A percentile compares a stretch with the other conserved stretches of the same genome.
phyloP scores from a whole-genome alignment of 805 yeast genomes.

The Suhomyces canberraensis region DNA sequence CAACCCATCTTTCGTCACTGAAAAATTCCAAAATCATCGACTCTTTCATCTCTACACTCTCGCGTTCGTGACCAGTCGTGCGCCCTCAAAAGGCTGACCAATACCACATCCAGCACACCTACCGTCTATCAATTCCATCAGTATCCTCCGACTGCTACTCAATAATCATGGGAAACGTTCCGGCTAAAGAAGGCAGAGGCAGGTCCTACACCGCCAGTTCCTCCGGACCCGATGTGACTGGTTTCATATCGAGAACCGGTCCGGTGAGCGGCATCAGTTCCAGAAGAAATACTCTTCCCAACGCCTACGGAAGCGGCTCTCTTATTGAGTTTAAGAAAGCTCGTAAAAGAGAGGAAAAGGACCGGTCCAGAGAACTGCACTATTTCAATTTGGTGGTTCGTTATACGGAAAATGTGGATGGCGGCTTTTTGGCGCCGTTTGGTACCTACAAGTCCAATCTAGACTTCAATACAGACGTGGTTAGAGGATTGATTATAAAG shows the following conservation, averaged over 20 bases:
- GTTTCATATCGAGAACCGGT: conserved; percentile 6
- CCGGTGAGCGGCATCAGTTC: conserved; percentile 1
- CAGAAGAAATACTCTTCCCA: conserved; percentile 21
- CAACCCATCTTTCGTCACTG: no score
- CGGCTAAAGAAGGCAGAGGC: conserved; percentile 37
- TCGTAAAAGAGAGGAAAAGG: conserved; percentile 51
- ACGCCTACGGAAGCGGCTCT: conserved; percentile 10
- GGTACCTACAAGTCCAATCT: conserved; percentile 79
- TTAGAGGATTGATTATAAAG: conserved; percentile 63
- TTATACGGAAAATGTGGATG: conserved; percentile 76
- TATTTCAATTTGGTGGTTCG: conserved; percentile 56
- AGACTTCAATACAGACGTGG: conserved; percentile 72
- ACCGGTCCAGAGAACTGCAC: conserved; percentile 49
- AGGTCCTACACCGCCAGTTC: conserved; percentile 21
- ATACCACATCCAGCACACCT: no score
- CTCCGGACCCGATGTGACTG: conserved; percentile 5
- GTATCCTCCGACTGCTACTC: no score
- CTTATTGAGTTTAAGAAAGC: conserved; percentile 19
- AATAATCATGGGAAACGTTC: conserved; percentile 49
- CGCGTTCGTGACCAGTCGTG: no score
- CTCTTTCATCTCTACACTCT: no score
- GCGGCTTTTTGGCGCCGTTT: conserved; percentile 89
- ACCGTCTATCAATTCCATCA: no score
- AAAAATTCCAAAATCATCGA: no score
- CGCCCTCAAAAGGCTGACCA: no score